Conservation (phyloP, 345 rosid species). For the Rhodomyrtus tomentosa region DNA sequence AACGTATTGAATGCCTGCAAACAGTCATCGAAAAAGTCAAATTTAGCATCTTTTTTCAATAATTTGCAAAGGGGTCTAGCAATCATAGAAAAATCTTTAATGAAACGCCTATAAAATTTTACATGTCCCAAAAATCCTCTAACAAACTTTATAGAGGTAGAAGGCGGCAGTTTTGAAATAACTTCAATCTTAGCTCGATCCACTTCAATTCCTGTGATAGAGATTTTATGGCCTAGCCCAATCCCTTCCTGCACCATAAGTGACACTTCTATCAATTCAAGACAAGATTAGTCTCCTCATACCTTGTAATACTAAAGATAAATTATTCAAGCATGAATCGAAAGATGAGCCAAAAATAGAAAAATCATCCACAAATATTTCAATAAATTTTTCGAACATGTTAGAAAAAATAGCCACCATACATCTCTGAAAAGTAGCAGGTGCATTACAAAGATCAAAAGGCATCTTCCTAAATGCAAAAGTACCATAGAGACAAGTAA, state of each 20-base stretch:
- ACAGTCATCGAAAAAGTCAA: no score
- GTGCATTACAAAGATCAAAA: not conserved
- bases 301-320: not conserved
- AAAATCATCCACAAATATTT: constrained; percentile 2
- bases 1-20: no score
- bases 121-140: no score
- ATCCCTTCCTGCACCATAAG: not conserved
- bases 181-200: not conserved
- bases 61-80: no score
- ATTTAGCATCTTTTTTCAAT: no score
- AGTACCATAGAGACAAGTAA: not conserved
- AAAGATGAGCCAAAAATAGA: not conserved
- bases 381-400: not conserved
- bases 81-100: no score
- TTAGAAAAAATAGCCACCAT: not conserved
- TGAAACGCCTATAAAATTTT: no score
- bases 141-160: not conserved
- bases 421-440: not conserved
- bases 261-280: not conserved
- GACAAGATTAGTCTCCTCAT: not conserved
- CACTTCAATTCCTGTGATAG: not conserved
- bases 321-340: not conserved
- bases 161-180: not conserved
- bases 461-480: not conserved
- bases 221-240: not conserved